Base-by-base conservation (phyloP, 148 eudicot species). In the Dianthus caryophyllus region DNA sequence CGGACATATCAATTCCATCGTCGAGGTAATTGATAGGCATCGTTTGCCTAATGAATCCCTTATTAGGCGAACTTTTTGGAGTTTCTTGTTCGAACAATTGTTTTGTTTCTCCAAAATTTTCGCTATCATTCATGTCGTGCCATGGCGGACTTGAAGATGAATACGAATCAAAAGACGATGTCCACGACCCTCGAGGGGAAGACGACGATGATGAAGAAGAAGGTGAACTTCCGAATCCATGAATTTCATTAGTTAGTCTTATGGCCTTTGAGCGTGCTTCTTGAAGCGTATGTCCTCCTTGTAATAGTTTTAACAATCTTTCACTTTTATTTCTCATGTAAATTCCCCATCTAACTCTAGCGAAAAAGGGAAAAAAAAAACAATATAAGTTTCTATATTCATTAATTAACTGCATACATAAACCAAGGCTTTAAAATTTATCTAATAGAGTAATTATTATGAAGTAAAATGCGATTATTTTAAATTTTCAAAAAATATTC, bases 331-430 rank as follows among this genome's bases (percentile, higher is more conserved):
- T 81, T 67, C 67, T 76, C 82, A 81, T 75, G 48, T 55, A 75
- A 31, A 55, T 67, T 7, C 85, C 85, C 84, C 85, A 81, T 24
- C 76, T 59, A 25, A 81, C 62, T 64, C 82, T 81, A 47, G 13
- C 4, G 4, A 13, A 25, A 50, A 10, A 8, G 11, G 10, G 1
- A 33, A 59, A 17, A 59, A 15, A n/a, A n/a, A n/a, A n/a, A n/a
- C n/a, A n/a, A n/a, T n/a, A n/a, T n/a, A n/a, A n/a, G n/a, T n/a
- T n/a, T n/a, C n/a, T n/a, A n/a, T n/a, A n/a, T n/a, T n/a, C n/a
- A n/a, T n/a, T n/a, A n/a, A n/a, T n/a, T n/a, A n/a, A n/a, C n/a
- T n/a, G n/a, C n/a, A n/a, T n/a, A n/a, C n/a, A n/a, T n/a, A n/a
- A n/a, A n/a, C n/a, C n/a, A n/a, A n/a, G n/a, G n/a, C n/a, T n/a